A percentile compares a stretch with the other conserved stretches of the same genome.
Evolutionary conservation across 768 basidiomycete species (phyloP).

Genomic region (Mycena vulgaris): DNA sequence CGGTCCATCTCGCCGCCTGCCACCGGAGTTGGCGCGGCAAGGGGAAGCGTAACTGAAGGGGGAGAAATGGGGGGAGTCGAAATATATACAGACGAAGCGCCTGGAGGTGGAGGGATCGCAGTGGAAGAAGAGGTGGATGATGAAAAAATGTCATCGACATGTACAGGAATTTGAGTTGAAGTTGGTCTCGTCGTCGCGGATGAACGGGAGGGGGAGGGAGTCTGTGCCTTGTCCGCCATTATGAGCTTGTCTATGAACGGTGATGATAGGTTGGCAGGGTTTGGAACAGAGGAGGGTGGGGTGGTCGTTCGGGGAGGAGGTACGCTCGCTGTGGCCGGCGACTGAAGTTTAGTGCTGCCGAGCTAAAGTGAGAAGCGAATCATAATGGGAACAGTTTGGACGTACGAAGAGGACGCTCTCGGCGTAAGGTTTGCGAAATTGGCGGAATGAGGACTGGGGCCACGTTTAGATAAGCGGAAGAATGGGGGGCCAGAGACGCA

Average conservation of each 20-base stretch:
- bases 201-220: constrained; percentile 28
- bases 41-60: constrained; percentile 38
- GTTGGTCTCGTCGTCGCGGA: constrained; percentile 31
- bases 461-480: background rate
- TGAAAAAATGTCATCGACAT: constrained; percentile 48
- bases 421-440: constrained; percentile 14
- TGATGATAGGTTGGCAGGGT: constrained; percentile 58
- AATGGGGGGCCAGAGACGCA: constrained; percentile 37
- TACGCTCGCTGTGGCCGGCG: constrained; percentile 42
- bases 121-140: constrained; percentile 15
- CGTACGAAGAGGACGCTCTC: constrained; percentile 35
- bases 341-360: constrained; percentile 35
- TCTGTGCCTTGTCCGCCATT: constrained; percentile 45
- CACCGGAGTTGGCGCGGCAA: constrained; percentile 44
- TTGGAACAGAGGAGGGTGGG: constrained; percentile 46
- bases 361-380: background rate
- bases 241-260: constrained; percentile 62
- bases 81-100: constrained; percentile 28
- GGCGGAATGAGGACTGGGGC: constrained; percentile 19
- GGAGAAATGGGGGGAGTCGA: constrained; percentile 43
- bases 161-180: constrained; percentile 34
- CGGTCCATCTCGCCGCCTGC: constrained; percentile 73
- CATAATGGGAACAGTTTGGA: background rate
- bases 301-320: constrained; percentile 46
- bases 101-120: constrained; percentile 14